Conservation (phyloP, 2,329 filamentous ascomycete species). For the Teratosphaeria zuluensis region DNA sequence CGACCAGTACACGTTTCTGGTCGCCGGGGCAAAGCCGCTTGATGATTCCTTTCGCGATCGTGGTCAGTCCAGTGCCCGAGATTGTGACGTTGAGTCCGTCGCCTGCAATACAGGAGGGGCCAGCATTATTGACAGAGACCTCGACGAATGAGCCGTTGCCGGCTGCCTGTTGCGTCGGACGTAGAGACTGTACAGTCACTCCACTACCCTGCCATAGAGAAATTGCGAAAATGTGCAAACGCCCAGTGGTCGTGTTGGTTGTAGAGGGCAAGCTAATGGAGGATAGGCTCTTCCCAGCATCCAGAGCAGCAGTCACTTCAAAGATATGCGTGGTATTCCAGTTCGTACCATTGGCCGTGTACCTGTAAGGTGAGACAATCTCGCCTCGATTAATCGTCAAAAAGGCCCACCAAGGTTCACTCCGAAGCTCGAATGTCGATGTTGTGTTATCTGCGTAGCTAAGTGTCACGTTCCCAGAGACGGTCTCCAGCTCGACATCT, state of each 20-base stretch:
- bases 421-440: neutral
- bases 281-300: neutral
- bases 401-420: neutral
- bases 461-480: constrained; percentile 29
- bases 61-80: constrained; percentile 24
- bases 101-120: constrained; percentile 25
- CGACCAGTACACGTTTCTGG: constrained; percentile 29
- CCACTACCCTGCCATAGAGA: constrained; percentile 24
- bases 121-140: constrained; percentile 29
- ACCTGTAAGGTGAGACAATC: neutral
- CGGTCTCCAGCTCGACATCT: constrained; percentile 22
- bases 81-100: constrained; percentile 28
- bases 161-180: constrained; percentile 30
- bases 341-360: neutral
- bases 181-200: constrained; percentile 30
- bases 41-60: constrained; percentile 26
- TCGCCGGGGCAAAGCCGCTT: constrained; percentile 33
- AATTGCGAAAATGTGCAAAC: constrained; percentile 26
- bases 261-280: neutral
- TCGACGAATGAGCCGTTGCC: constrained; percentile 32
- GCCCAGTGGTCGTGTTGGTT: neutral
- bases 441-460: constrained; percentile 30
- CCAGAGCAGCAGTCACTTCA: neutral
- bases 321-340: neutral
- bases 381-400: neutral